Conservation (phyloP, 805 yeast genomes). For the Cephaloascus fragrans region DNA sequence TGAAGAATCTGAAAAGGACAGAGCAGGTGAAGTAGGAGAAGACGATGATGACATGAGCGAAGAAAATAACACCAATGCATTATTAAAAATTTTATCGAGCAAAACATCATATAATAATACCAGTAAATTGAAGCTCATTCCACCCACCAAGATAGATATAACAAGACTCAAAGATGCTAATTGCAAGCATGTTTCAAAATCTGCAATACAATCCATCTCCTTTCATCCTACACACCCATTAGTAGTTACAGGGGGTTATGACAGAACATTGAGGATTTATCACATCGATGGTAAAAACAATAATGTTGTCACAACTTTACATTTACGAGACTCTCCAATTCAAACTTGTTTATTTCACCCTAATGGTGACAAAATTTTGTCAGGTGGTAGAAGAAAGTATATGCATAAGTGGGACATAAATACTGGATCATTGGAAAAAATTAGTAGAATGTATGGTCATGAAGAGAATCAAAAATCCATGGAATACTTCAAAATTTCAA, state of each 20-base stretch:
- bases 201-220: constrained; percentile 77
- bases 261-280: constrained; percentile 74
- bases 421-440: constrained; percentile 68
- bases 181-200: constrained; percentile 49
- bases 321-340: constrained; percentile 70
- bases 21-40: constrained; percentile 14
- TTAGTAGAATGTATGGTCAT: constrained; percentile 86
- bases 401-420: constrained; percentile 86
- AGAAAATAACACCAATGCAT: constrained; percentile 17
- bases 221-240: constrained; percentile 85
- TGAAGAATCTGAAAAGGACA: constrained; percentile 17
- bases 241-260: constrained; percentile 86
- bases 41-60: constrained; percentile 11
- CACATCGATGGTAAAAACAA: constrained; percentile 86
- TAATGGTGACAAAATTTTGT: constrained; percentile 47
- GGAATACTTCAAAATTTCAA: constrained; percentile 76
- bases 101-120: constrained; percentile 29
- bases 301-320: constrained; percentile 72
- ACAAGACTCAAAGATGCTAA: constrained; percentile 86
- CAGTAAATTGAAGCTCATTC: constrained; percentile 45
- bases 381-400: constrained; percentile 87
- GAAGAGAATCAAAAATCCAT: constrained; percentile 76
- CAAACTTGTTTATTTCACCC: constrained; percentile 61
- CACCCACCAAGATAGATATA: constrained; percentile 64
- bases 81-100: constrained; percentile 19